A percentile compares a stretch with the other conserved stretches of the same genome.
Conservation (phyloP, 495 filamentous ascomycete genomes). For the Tuber calosporum region DNA sequence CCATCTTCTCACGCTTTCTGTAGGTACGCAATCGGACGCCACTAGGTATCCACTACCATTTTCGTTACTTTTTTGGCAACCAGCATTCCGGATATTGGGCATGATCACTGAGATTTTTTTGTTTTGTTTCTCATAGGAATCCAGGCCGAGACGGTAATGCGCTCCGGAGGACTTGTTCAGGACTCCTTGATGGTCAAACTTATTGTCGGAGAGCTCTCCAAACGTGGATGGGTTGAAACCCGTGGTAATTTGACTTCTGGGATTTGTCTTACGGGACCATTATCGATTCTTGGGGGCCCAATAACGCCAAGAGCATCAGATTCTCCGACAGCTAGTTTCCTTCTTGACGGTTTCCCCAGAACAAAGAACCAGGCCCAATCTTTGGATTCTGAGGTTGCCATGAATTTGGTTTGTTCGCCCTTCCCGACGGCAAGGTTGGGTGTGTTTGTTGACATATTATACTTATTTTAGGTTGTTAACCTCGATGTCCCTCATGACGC, state of each 20-base stretch:
- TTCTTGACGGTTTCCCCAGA: constrained; percentile 93
- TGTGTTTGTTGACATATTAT: constrained; percentile 4
- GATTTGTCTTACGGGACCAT: constrained; percentile 38
- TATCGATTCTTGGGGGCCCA: constrained; percentile 29
- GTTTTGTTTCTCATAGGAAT: constrained; percentile 52
- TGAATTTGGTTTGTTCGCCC: constrained; percentile 78
- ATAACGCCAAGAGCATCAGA: constrained; percentile 47
- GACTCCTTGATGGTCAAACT: constrained; percentile 87
- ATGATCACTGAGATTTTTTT: constrained; percentile 15
- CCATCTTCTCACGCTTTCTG: not conserved
- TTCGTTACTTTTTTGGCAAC: not conserved
- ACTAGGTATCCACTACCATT: constrained; percentile 54
- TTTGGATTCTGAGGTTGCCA: constrained; percentile 71
- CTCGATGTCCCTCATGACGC: constrained; percentile 54
- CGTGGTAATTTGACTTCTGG: constrained; percentile 42
- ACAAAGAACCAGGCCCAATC: constrained; percentile 70
- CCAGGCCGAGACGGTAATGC: constrained; percentile 81
- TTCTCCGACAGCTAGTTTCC: constrained; percentile 73
- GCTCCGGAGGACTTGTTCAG: constrained; percentile 71
- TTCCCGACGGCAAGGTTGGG: constrained; percentile 14
- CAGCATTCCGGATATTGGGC: not conserved
- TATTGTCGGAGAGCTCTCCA: constrained; percentile 76
- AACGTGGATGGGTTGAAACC: constrained; percentile 67
- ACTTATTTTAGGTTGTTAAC: constrained; percentile 36
- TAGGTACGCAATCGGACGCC: constrained; percentile 66